Evolutionary conservation across 768 basidiomycete genomes (phyloP).

Genomic region (Pulveroboletus sp.): DNA sequence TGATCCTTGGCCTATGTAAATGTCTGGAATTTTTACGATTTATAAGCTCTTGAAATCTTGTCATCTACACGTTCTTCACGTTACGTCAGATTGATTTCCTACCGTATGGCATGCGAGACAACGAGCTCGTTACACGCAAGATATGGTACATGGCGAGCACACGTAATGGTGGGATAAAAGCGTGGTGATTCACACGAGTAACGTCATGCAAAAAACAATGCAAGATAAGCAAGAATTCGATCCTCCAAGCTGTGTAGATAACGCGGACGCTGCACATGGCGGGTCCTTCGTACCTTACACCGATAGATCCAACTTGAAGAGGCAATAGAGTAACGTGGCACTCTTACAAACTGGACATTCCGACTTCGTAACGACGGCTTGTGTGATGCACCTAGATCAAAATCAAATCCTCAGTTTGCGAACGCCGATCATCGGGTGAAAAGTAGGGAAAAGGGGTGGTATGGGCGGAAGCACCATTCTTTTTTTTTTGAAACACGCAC

Average conservation of each 20-base stretch:
- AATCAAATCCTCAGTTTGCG: neutral
- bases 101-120: neutral
- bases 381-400: slow-evolving; percentile 45
- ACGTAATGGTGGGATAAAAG: neutral
- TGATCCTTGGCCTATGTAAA: no score
- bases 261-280: neutral
- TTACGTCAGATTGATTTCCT: neutral
- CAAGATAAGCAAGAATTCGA: neutral
- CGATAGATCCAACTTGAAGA: slow-evolving; percentile 48
- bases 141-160: neutral
- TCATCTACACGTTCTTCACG: neutral
- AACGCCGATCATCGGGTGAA: neutral
- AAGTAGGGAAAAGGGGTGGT: neutral
- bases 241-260: neutral
- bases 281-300: slow-evolving; percentile 1
- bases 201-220: neutral
- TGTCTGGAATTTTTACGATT: neutral
- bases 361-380: slow-evolving; percentile 41
- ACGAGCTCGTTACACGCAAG: neutral
- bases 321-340: slow-evolving; percentile 49
- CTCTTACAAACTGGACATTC: slow-evolving; percentile 50
- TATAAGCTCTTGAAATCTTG: neutral
- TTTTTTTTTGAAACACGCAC: neutral
- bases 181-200: neutral
- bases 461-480: neutral